These are phyloP conservation scores for Sisymbrium irio DNA, from an alignment of 345 rosid genomes.

Conservation along the genomic window DNA sequence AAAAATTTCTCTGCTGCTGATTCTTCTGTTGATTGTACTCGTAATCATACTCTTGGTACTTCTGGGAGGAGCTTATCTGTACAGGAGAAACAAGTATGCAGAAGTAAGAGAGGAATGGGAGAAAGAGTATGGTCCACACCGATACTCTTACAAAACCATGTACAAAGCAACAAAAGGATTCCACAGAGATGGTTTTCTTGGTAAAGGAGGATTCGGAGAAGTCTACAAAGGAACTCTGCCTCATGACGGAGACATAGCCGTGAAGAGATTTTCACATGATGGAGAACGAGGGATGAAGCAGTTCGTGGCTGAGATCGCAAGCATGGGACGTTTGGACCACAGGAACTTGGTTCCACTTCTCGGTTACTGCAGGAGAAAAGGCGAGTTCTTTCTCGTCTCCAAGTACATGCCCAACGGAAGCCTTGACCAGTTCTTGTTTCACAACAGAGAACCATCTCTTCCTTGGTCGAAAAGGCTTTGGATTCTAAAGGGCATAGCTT, in stretches of 20 bases:
- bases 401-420: conserved; percentile 54
- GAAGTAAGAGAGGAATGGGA: conserved; percentile 70
- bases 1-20: conserved; percentile 4
- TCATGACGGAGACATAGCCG: conserved; percentile 42
- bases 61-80: conserved; percentile 20
- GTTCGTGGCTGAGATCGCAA: conserved; percentile 44
- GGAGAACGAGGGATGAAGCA: conserved; percentile 52
- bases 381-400: conserved; percentile 48
- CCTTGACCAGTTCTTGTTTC: conserved; percentile 43
- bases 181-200: conserved; percentile 43
- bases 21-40: conserved; percentile 24
- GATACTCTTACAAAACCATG: conserved; percentile 52
- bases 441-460: conserved; percentile 33
- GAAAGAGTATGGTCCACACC: conserved; percentile 50
- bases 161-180: conserved; percentile 63
- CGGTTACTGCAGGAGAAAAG: conserved; percentile 48
- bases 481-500: conserved; percentile 46
- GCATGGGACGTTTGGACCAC: conserved; percentile 48
- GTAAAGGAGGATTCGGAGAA: conserved; percentile 58
- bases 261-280: conserved; percentile 50
- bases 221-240: conserved; percentile 58
- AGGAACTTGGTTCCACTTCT: conserved; percentile 47
- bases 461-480: conserved; percentile 39
- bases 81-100: conserved; percentile 46
- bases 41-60: conserved; percentile 15